Base-by-base conservation (phyloP, 2,329 filamentous ascomycete species). In the Didymellaceae sp. region DNA sequence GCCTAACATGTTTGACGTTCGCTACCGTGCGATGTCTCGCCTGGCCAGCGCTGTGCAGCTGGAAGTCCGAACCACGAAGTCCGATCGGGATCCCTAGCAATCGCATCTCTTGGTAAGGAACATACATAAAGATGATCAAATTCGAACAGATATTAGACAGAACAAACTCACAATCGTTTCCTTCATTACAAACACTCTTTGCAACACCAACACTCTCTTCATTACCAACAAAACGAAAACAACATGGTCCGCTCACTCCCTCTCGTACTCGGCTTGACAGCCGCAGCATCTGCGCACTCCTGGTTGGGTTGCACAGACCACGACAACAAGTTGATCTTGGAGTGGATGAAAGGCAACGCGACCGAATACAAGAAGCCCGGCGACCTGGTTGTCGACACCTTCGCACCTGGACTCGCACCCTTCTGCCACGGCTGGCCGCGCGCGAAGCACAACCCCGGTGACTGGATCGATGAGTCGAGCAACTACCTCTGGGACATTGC, bases 221-320 rank as follows among this genome's bases (percentile, higher is more conserved):
- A 22, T n/a, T n/a, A 17, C 14, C 21, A 26, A 25, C 41, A 21
- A 14, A n/a, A 35, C 2, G 10, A 31, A 3, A 20, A n/a, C 8
- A 5, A 10, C 20, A 52, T 52, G 49, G 39, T 52, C 34, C 43
- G 43, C 17, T 44, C 49, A 4, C 22, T 52, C 9, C 38, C 38
- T 11, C 13, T 47, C 7, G 1, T 39, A 2, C 37, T 49, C 14
- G 16, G 35, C 32, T 35, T 56, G 38, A 10, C 53, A 6, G 28
- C 52, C 16, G 17, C 32, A 14, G 46, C 48, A 24, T 48, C 56
- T 9, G 59, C 60, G 1, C 64, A 67, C 37, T 67, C 63, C n/a
- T 67, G 64, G 64, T 28, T 66, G 0, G 55, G 56, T 9, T 67
- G 64, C 34, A 59, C 59, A 20, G 54, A 59, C 9, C 57, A 65